Base-by-base conservation (phyloP, 2,329 filamentous ascomycete genomes). In the Monosporascus sp. region DNA sequence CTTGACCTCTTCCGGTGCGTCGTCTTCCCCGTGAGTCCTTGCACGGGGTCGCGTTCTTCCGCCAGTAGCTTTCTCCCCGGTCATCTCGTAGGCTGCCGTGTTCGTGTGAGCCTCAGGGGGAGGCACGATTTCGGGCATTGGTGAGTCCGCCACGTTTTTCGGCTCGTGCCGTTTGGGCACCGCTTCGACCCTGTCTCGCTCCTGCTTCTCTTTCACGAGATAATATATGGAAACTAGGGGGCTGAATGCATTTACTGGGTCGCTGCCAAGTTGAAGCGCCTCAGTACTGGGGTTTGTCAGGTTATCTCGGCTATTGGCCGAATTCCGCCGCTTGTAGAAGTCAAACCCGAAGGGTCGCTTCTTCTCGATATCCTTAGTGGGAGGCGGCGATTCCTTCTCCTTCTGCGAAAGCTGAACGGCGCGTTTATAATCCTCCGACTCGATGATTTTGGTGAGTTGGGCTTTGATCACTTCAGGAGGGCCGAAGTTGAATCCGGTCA, bases 401-500 rank as follows among this genome's bases (percentile, higher is more conserved):
- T 81, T 84, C 63, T 84, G 84, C 38, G 84, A 82, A 14, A 86
- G 73, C 52, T 85, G 82, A n/a, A 96, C 78, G 6, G 91, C 91
- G 54, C 86, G 84, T 64, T 96, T 91, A 62, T 99, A 99, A 41
- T 97, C 93, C 7, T 96, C 91, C 0, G 92, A 97, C 63, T 95
- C 89, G 55, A 99, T 82, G n/a, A 92, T 82, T 58, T 88, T 89
- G 9, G 85, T 89, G 44, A 99, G 80, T 67, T 97, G 90, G 3
- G 83, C 76, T 53, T 83, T 86, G 66, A 99, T 97, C 53, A 84
- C 82, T 51, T 97, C 91, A 1, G 91, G 81, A 0, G 90, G 81
- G 1, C 94, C 94, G 74, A 97, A 99, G 70, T 97, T 96, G 70
- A 99, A 99, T 2, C 94, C 94, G 24, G 91, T 95, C 94, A 99